Conservation (phyloP, 208 protist species). For the Wallacemonas sp. region DNA sequence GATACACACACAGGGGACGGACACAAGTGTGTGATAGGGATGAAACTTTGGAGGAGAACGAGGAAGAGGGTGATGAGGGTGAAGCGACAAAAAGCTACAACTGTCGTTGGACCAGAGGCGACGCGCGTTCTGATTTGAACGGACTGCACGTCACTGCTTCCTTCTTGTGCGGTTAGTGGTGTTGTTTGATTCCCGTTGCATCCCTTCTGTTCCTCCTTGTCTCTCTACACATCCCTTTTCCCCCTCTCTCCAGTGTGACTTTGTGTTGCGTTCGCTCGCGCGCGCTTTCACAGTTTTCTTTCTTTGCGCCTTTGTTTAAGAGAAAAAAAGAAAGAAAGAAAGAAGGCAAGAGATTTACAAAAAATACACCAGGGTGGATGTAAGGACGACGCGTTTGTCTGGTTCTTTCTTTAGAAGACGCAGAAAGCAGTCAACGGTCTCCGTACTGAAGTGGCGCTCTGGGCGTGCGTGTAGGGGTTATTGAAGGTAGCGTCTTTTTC, state of each 20-base stretch:
- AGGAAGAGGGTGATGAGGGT: constrained; percentile 9
- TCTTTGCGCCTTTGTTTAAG: constrained; percentile 7
- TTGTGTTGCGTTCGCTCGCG: too few relatives aligned
- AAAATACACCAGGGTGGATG: too few relatives aligned
- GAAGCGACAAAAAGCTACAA: neutral
- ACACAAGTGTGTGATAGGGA: too few relatives aligned
- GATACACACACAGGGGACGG: too few relatives aligned
- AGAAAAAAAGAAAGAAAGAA: constrained; percentile 30
- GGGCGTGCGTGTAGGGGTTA: constrained; percentile 5
- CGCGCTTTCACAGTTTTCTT: too few relatives aligned
- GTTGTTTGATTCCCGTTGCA: constrained; percentile 4
- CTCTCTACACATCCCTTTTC: too few relatives aligned
- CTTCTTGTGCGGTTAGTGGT: constrained; percentile 7
- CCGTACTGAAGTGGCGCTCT: neutral
- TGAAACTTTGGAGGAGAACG: too few relatives aligned
- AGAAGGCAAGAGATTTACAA: constrained; percentile 25
- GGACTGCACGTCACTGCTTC: too few relatives aligned
- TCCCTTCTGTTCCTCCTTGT: constrained; percentile 20
- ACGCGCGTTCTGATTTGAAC: too few relatives aligned
- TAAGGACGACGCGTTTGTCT: too few relatives aligned
- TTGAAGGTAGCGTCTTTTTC: constrained; percentile 2
- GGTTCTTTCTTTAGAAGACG: constrained; percentile 13
- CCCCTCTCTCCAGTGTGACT: too few relatives aligned
- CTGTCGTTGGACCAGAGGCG: too few relatives aligned
- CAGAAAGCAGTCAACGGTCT: neutral